These are phyloP conservation scores for Erythrophleum ivorense DNA, from an alignment of 331 rosid genomes.

Conservation along the genomic window DNA sequence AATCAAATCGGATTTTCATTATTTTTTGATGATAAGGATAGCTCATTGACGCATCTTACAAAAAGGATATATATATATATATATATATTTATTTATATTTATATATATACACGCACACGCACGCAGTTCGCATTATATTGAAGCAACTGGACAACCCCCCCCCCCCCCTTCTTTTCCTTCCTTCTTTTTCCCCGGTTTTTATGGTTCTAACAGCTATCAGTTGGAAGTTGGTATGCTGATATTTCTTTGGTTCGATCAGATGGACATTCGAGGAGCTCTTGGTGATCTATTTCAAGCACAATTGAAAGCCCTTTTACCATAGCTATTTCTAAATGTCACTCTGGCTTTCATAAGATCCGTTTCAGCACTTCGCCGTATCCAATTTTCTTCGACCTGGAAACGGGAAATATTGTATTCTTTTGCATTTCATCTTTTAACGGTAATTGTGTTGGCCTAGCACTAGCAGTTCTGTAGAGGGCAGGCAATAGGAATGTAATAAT, in stretches of 20 bases:
- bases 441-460: slow-evolving; percentile 37
- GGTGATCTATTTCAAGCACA: slow-evolving; percentile 93
- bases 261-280: slow-evolving; percentile 96
- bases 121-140: slow-evolving; percentile 4
- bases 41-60: neutral
- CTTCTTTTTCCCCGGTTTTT: neutral
- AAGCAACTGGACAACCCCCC: neutral
- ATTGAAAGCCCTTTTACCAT: slow-evolving; percentile 86
- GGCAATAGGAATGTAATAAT: slow-evolving; percentile 47
- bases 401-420: slow-evolving; percentile 40
- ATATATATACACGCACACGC: too few relatives aligned
- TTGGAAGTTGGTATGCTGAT: slow-evolving; percentile 38
- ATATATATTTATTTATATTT: too few relatives aligned
- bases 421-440: slow-evolving; percentile 35
- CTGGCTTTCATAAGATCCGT: slow-evolving; percentile 22
- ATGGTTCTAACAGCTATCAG: neutral
- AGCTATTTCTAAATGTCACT: slow-evolving; percentile 34
- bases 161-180: too few relatives aligned
- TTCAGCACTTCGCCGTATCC: slow-evolving; percentile 34
- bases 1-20: neutral
- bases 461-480: slow-evolving; percentile 50
- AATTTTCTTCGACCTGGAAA: slow-evolving; percentile 37
- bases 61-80: neutral
- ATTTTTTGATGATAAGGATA: neutral
- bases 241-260: slow-evolving; percentile 60